Percentiles rank a stretch among this genome's conserved stretches.
phyloP scores from a whole-genome alignment of 352 stramenopile genomes.

The Pythium brassicae region DNA sequence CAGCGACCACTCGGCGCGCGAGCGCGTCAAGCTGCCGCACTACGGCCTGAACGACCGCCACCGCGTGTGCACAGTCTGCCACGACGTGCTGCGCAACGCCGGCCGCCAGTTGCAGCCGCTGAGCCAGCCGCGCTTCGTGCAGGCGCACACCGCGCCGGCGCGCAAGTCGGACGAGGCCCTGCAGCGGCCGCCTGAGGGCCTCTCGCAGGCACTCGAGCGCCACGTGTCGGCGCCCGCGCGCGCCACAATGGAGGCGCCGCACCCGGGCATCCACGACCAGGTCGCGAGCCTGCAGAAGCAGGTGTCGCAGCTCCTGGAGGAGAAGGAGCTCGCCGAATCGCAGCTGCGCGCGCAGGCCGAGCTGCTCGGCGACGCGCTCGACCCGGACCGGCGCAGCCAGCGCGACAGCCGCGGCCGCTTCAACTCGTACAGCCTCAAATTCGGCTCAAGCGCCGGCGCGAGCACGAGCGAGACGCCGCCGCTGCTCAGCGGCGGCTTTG shows the following conservation, averaged over 20 bases:
- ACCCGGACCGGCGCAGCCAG: conserved; percentile 29
- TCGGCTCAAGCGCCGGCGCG: conserved; percentile 16
- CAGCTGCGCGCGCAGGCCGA: conserved; percentile 69
- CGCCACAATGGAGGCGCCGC: conserved; percentile 22
- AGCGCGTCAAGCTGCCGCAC: conserved; percentile 78
- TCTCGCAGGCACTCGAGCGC: conserved; percentile 40
- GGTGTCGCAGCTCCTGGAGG: conserved; percentile 77
- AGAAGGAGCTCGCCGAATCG: conserved; percentile 78
- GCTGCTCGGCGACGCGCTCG: conserved; percentile 36
- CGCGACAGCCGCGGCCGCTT: conserved; percentile 37
- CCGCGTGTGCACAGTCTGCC: conserved; percentile 79
- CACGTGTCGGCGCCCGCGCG: conserved; percentile 71
- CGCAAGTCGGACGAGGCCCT: conserved; percentile 57
- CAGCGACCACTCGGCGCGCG: conserved; percentile 75
- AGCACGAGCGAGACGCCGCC: conserved; percentile 17
- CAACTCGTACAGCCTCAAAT: conserved; percentile 59
- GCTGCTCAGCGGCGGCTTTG: conserved; percentile 17
- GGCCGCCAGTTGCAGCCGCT: conserved; percentile 24
- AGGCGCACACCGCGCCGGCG: conserved; percentile 7
- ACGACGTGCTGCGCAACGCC: conserved; percentile 66
- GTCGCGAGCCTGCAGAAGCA: conserved; percentile 83
- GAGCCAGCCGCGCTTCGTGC: conserved; percentile 16
- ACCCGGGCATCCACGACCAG: conserved; percentile 68
- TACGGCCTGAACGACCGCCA: conserved; percentile 76
- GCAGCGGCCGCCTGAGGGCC: conserved; percentile 5